Conservation (phyloP, 768 basidiomycete species). For the Kwoniella dendrophila region DNA sequence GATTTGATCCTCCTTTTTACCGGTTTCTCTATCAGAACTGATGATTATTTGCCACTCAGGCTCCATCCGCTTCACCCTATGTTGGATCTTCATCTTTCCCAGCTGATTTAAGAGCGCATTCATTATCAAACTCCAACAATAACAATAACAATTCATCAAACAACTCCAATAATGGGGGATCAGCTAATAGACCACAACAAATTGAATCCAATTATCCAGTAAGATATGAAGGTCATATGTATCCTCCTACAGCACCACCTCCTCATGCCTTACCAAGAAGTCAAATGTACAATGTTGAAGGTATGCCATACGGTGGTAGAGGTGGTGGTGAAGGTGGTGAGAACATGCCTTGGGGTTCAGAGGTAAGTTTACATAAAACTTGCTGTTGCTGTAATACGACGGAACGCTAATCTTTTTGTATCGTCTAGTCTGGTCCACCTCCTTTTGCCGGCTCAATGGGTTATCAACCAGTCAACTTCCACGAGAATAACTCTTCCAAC, state of each 20-base stretch:
- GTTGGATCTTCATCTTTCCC: conserved; percentile 28
- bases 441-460: conserved; percentile 28
- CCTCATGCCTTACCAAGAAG: conserved; percentile 30
- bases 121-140: conserved; percentile 22
- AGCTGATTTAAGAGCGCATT: conserved; percentile 28
- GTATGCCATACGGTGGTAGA: conserved; percentile 20
- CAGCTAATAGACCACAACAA: conserved; percentile 7
- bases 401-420: neutral
- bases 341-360: conserved; percentile 31
- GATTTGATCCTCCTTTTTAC: too few species aligned
- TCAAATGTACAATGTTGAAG: conserved; percentile 23
- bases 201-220: conserved; percentile 22
- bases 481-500: conserved; percentile 14
- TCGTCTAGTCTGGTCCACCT: conserved; percentile 26
- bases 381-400: neutral
- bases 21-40: neutral
- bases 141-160: conserved; percentile 2
- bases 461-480: conserved; percentile 23
- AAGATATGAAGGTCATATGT: conserved; percentile 32
- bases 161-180: neutral
- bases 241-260: conserved; percentile 30
- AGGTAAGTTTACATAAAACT: conserved; percentile 14
- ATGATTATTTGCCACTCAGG: conserved; percentile 18
- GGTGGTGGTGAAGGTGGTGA: conserved; percentile 20
- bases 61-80: conserved; percentile 42